Evolutionary conservation across 768 basidiomycete species (phyloP), one percentile per base, ranked within the genome.

Genomic region (Kwoniella bestiolae): DNA sequence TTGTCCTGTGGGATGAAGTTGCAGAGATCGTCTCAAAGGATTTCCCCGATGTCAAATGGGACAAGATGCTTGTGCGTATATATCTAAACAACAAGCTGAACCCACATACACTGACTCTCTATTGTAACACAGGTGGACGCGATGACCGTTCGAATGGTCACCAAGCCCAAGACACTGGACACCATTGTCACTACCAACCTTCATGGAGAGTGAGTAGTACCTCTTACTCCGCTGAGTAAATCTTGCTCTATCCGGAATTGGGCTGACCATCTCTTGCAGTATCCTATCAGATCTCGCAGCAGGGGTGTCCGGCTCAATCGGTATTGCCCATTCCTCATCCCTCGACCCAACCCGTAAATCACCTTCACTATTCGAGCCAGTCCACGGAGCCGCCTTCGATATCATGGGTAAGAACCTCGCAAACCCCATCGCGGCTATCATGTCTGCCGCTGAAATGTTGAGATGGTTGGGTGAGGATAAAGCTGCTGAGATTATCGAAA

Each of bases 181-280:
- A 85, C 85, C 16, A 85, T 86, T 45, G 85, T 86, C 14, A 84
- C 84, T 16, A 86, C 85, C 16, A 86, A 86, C 69, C 80, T 86
- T 12, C 84, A 85, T 63, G 86, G 84, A 21, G 67, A 65, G 66
- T 67, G 45, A 63, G 67, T 68, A 14, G 18, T 9, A 34, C 8
- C 4, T 45, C n/a, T 46, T 9, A 23, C 9, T 6, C 11, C 6
- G 46, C 11, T 47, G 21, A 9, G 46, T 47, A 23, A 7, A 51
- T 8, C 26, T 51, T 32, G 5, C n/a, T n/a, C n/a, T 34, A 12
- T 23, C 29, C 0, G 18, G 8, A 21, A 28, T 9, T 26, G 38
- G 28, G 12, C 12, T 56, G 18, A 26, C 18, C 2, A 3, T 12
- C 23, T 2, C 14, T 2, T 5, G 21, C 26, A 85, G 86, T 65